Evolutionary conservation across 768 basidiomycete genomes (phyloP).

Genomic region (Suillus luteus): DNA sequence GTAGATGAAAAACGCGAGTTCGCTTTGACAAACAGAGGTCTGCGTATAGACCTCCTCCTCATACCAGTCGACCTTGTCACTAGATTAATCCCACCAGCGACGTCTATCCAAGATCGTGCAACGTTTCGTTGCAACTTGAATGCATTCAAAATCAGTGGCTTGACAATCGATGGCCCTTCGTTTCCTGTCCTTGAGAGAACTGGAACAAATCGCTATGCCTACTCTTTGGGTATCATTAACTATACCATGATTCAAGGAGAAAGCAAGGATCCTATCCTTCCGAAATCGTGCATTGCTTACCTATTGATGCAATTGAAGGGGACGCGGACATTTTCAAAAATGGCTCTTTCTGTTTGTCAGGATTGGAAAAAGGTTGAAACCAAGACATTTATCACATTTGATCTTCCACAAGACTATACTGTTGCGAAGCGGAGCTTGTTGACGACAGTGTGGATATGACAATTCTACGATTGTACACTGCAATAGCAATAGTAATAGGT

Average conservation of each 20-base stretch:
- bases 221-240: conserved; percentile 3
- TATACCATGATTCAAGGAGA: conserved; percentile 2
- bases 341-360: background rate
- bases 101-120: background rate
- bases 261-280: conserved; percentile 1
- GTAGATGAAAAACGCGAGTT: conserved; percentile 1
- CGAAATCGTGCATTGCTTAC: background rate
- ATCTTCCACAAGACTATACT: background rate
- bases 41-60: background rate
- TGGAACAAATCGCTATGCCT: conserved; percentile 5
- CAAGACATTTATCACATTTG: background rate
- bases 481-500: background rate
- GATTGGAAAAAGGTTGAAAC: conserved; percentile 2
- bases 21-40: background rate
- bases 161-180: background rate
- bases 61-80: background rate
- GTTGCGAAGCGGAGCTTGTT: background rate
- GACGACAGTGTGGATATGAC: background rate
- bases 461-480: background rate
- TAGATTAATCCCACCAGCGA: background rate
- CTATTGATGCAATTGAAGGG: background rate
- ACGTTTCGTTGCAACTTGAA: background rate
- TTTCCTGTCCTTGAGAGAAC: background rate
- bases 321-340: background rate
- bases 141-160: background rate